These are phyloP conservation scores for Lichina pygmaea DNA, from an alignment of 495 filamentous ascomycete genomes.

Conservation along the genomic window DNA sequence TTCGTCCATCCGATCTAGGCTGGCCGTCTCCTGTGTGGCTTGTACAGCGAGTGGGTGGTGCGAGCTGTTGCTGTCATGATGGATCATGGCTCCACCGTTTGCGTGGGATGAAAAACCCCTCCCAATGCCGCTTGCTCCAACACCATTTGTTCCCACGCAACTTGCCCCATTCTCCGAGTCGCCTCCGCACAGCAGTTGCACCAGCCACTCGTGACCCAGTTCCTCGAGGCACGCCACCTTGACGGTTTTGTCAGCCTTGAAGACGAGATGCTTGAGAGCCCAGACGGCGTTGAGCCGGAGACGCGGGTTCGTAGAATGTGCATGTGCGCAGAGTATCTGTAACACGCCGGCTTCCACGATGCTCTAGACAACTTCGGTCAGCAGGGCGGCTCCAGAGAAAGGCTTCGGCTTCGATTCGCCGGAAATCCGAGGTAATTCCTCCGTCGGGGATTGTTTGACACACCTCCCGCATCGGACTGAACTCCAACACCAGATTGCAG, in stretches of 20 bases:
- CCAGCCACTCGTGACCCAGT: slow-evolving; percentile 52
- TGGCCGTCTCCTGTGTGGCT: background rate
- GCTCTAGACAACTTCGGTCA: slow-evolving; percentile 16
- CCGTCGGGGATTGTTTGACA: slow-evolving; percentile 8
- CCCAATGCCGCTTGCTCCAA: slow-evolving; percentile 3
- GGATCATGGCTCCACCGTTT: background rate
- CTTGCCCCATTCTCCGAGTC: slow-evolving; percentile 7
- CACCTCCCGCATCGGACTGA: slow-evolving; percentile 75
- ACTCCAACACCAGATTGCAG: slow-evolving; percentile 61
- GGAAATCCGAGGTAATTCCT: too few relatives aligned
- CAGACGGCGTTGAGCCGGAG: slow-evolving; percentile 63
- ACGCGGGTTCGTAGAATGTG: slow-evolving; percentile 42
- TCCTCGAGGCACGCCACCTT: slow-evolving; percentile 55
- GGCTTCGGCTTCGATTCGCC: too few relatives aligned
- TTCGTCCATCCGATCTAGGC: background rate
- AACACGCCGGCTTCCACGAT: slow-evolving; percentile 55
- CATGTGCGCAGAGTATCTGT: slow-evolving; percentile 56
- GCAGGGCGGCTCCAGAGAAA: too few relatives aligned
- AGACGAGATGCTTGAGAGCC: slow-evolving; percentile 75
- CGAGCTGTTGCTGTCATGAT: background rate
- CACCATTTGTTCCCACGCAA: slow-evolving; percentile 1
- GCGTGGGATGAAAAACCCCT: too few relatives aligned
- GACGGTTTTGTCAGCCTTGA: slow-evolving; percentile 32
- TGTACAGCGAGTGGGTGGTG: background rate
- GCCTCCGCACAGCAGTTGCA: slow-evolving; percentile 35